Evolutionary conservation across 305 asterid genomes (phyloP), one percentile per base, ranked within the genome.

Genomic region (Fraxinus albicans): DNA sequence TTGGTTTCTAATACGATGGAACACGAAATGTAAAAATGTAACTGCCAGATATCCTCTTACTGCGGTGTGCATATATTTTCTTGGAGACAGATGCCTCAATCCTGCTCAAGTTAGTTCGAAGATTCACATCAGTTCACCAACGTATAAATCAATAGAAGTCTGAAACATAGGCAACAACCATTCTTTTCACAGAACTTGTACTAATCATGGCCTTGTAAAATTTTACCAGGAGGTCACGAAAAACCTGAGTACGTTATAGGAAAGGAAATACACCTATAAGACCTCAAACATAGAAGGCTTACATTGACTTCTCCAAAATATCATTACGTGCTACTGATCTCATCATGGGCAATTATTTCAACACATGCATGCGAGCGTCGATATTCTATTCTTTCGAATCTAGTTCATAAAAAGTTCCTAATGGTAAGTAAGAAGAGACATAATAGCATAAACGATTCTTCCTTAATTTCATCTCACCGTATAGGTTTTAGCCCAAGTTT

Each of bases 1-100:
- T 36, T 19, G 76, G 34, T 6, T 29, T 38, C 0, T 19, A 50
- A 34, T 50, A 2, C 1, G 7, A 60, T 6, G 29, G 12, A 81
- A 81, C 31, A 34, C 5, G 2, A 19, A 34, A 9, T 13, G 15
- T 8, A n/a, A 36, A 79, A n/a, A 23, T 0, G 50, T 17, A 50
- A 44, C 65, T 63, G 50, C 73, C 33, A 25, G 55, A 55, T n/a
- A 33, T 42, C 29, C 67, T 76, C 31, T 67, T 87, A 85, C 88
- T 85, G 19, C 29, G 4, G 50, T 44, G 58, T 33, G 21, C 9
- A 70, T 53, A 34, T 44, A 75, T 36, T 72, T 72, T 79, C 58
- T 67, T 82, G 33, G 85, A 65, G 35, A 74, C 34, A 21, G 87
- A 9, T n/a, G 53, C 82, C 69, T 70, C 42, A 1, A 2, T 73